Evolutionary conservation across 495 filamentous ascomycete species (phyloP), one percentile per base, ranked within the genome.

Genomic region (Aspergillus panamensis): DNA sequence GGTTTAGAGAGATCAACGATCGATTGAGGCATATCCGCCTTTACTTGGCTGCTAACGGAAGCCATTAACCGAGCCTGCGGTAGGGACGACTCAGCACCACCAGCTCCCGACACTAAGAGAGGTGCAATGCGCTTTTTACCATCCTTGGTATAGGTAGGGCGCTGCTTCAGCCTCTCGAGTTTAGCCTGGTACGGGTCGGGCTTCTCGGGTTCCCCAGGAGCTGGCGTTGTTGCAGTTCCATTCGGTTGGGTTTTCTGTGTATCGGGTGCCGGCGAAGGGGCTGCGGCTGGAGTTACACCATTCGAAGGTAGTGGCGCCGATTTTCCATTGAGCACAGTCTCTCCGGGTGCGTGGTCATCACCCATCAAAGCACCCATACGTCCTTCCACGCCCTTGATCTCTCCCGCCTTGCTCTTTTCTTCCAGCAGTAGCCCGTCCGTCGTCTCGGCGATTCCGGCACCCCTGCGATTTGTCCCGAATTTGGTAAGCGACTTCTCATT

Each of bases 341-440:
- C 72, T 1, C 68, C 58, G 12, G 63, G 54, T 29, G 62, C 64
- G 60, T 69, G 66, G 13, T 68, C 80, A 72, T 96, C 95, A 33
- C 94, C 94, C 95, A 98, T 98, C 52, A 98, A 71, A 19, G 92
- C 92, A 13, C 94, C 95, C 94, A 99, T 99, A 59, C 93, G 82
- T 8, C 91, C 93, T 73, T 97, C 88, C 0, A 92, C 92, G 16
- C 86, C 91, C 59, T 87, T 89, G 59, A 92, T 73, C 69, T 99
- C 94, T 1, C 86, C 93, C 35, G 86, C 90, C 65, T 93, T 96
- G 71, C 92, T 96, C 62, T 86, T 87, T 63, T 96, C 92, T 68
- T 99, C 94, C 0, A 99, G 77, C 12, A 87, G 78, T 48, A 97
- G 74, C 2, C 89, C 90, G 61, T 96, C 90, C 0, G 92, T 86